A percentile compares a stretch with the other conserved stretches of the same genome.
Conservation (phyloP, 2,329 filamentous ascomycete genomes). For the Exophiala viscosa region DNA sequence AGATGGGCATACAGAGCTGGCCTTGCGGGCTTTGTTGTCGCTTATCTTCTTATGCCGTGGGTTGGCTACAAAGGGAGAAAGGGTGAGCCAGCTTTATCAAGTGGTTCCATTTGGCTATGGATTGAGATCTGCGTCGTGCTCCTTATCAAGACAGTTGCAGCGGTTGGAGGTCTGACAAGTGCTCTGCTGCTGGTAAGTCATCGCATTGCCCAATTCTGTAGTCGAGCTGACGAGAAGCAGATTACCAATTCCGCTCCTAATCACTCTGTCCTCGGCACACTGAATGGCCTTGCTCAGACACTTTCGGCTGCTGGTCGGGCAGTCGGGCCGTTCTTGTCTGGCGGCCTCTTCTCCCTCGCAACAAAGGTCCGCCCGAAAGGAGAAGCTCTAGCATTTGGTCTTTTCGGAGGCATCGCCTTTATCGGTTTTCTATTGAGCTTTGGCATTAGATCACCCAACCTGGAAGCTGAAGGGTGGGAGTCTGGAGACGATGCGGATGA, state of each 20-base stretch:
- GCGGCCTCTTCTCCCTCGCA: slow-evolving; percentile 77
- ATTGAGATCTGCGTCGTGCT: slow-evolving; percentile 75
- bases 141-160: slow-evolving; percentile 83
- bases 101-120: slow-evolving; percentile 69
- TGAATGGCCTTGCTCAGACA: slow-evolving; percentile 92
- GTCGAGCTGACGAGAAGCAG: slow-evolving; percentile 41
- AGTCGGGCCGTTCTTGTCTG: slow-evolving; percentile 82
- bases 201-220: not conserved
- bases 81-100: slow-evolving; percentile 48
- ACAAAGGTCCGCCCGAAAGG: slow-evolving; percentile 72
- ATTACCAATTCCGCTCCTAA: slow-evolving; percentile 92
- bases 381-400: slow-evolving; percentile 77
- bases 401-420: slow-evolving; percentile 80
- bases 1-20: slow-evolving; percentile 76
- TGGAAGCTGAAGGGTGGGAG: slow-evolving; percentile 58
- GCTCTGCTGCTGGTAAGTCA: slow-evolving; percentile 74
- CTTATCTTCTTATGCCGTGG: slow-evolving; percentile 85
- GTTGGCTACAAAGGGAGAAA: slow-evolving; percentile 68
- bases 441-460: slow-evolving; percentile 63
- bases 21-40: slow-evolving; percentile 72
- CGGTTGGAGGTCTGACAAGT: slow-evolving; percentile 84
- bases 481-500: slow-evolving; percentile 39
- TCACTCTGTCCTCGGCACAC: slow-evolving; percentile 75
- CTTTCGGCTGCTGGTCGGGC: slow-evolving; percentile 87
- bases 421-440: slow-evolving; percentile 76